phyloP scores from a whole-genome alignment of 2,329 filamentous ascomycete genomes.

The Zarea fungicola region DNA sequence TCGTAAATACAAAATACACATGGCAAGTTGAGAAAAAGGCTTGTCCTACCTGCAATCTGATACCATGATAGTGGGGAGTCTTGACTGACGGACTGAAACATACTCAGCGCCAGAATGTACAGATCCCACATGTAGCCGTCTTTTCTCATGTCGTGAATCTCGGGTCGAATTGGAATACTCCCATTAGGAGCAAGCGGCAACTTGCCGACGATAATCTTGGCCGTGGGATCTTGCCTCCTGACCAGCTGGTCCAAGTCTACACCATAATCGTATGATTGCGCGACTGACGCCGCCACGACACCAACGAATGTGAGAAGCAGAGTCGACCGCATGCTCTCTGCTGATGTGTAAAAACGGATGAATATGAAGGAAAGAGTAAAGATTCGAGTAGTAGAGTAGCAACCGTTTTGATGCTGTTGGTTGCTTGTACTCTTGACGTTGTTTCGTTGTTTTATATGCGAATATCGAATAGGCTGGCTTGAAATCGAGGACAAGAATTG shows the following conservation, averaged over 20 bases:
- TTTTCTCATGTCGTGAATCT: constrained; percentile 61
- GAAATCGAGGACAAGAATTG: too few relatives aligned
- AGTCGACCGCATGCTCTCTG: neutral
- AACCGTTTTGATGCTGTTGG: too few relatives aligned
- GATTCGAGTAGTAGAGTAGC: too few relatives aligned
- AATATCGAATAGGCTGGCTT: neutral
- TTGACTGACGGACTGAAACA: constrained; percentile 65
- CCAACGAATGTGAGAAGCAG: neutral
- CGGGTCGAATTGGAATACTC: constrained; percentile 47
- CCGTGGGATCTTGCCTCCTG: constrained; percentile 34
- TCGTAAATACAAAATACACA: too few relatives aligned
- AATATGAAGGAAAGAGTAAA: too few relatives aligned
- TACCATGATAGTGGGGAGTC: constrained; percentile 65
- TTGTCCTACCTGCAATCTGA: constrained; percentile 62
- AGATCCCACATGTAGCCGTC: constrained; percentile 68
- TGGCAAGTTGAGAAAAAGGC: constrained; percentile 3
- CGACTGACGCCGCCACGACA: constrained; percentile 2
- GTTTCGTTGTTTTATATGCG: too few relatives aligned
- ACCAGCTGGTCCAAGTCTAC: constrained; percentile 35
- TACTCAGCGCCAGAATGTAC: constrained; percentile 68
- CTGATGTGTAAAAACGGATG: too few relatives aligned
- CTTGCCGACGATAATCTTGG: constrained; percentile 38
- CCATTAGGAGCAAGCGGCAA: constrained; percentile 35
- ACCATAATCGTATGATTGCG: constrained; percentile 47
- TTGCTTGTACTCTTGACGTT: too few relatives aligned